Evolutionary conservation across 495 filamentous ascomycete species (phyloP), one percentile per base, ranked within the genome.

Genomic region (Penicillium lagena): DNA sequence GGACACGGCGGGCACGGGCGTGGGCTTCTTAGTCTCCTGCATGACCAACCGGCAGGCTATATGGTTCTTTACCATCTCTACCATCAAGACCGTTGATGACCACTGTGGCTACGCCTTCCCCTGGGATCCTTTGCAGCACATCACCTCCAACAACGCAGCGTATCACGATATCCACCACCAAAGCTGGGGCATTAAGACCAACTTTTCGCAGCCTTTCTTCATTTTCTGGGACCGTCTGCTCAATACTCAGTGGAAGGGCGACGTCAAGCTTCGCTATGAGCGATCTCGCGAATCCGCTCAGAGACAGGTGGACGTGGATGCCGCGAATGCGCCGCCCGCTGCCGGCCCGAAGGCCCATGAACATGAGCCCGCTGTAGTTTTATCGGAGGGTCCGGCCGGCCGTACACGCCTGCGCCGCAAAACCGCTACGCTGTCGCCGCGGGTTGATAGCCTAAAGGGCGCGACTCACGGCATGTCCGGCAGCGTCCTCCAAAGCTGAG

Each of bases 101-200:
- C 93, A 98, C 66, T 96, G 90, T 65, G 93, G 93, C 46, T 98
- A 96, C 55, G 72, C 77, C n/a, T 80, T 98, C 40, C 93, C 93
- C 7, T 97, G 84, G 80, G 91, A 98, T 63, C 93, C 93, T 13
- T 72, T 96, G 49, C 90, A 96, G 72, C 82, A 81, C 56, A 68
- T 95, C 29, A 94, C 87, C 31, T 83, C 85, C 56, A 96, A 98
- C 71, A 96, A 96, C 52, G 87, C 93, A 13, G 83, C 80, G 14
- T 98, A 95, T 65, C 93, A 98, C 63, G 93, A 98, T 61, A 87
- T 98, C 41, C 93, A 98, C 63, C 93, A 98, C 67, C 93, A 98
- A 69, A 95, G 87, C 69, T 98, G 91, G 93, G 93, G 93, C 38
- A 95, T 98, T 72, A 96, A 76, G 54, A 74, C 61, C 32, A 76